Evolutionary conservation across 2,329 filamentous ascomycete species (phyloP).

Genomic region (Fusarium citri): DNA sequence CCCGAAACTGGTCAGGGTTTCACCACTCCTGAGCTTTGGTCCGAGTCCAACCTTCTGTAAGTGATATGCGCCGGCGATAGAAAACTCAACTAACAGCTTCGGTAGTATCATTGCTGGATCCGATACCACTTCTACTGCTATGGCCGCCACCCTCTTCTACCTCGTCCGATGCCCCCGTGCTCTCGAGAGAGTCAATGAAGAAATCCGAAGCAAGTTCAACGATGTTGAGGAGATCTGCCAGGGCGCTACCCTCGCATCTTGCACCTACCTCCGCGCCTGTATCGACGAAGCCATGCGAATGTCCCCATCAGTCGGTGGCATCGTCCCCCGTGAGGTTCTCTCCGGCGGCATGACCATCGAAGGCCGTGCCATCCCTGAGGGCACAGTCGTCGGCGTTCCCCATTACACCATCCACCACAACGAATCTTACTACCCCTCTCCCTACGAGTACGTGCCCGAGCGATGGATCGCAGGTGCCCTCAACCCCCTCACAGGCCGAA

Average conservation of each 20-base stretch:
- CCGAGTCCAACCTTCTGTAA: slow-evolving; percentile 75
- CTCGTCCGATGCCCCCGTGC: slow-evolving; percentile 64
- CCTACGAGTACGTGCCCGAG: slow-evolving; percentile 71
- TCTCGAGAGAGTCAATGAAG: slow-evolving; percentile 60
- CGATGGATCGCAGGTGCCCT: slow-evolving; percentile 69
- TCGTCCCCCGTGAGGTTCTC: slow-evolving; percentile 70
- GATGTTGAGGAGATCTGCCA: slow-evolving; percentile 67
- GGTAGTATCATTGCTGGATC: slow-evolving; percentile 75
- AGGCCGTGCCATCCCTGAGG: slow-evolving; percentile 65
- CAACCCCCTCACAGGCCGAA: slow-evolving; percentile 52
- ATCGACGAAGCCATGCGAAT: slow-evolving; percentile 75
- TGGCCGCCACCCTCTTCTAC: slow-evolving; percentile 73
- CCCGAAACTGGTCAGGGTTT: slow-evolving; percentile 77
- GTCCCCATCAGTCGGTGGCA: slow-evolving; percentile 69
- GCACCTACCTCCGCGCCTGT: slow-evolving; percentile 71
- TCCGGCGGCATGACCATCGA: slow-evolving; percentile 66
- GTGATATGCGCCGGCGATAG: slow-evolving; percentile 31
- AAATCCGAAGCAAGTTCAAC: slow-evolving; percentile 64
- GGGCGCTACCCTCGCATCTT: slow-evolving; percentile 61
- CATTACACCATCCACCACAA: slow-evolving; percentile 78
- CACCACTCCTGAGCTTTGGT: slow-evolving; percentile 74
- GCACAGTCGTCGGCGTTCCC: slow-evolving; percentile 72
- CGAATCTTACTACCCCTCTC: slow-evolving; percentile 68
- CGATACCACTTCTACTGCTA: slow-evolving; percentile 77
- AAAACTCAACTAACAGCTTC: slow-evolving; percentile 7